Conservation (phyloP, 2,329 filamentous ascomycete species). For the Aspergillus sp. region DNA sequence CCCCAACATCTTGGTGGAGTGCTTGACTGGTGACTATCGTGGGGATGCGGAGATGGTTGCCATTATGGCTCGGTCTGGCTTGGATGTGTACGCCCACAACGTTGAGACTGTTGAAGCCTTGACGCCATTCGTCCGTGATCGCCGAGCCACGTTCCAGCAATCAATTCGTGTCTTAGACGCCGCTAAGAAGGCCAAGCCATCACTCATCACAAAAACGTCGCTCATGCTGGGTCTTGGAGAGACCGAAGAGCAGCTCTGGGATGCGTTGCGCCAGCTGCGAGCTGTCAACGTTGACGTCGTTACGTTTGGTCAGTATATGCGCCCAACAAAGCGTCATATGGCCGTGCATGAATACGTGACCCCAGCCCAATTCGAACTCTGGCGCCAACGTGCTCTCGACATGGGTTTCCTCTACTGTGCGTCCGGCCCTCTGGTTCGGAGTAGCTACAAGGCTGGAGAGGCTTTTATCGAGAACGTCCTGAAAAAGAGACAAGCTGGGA, state of each 20-base stretch:
- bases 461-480: constrained; percentile 98
- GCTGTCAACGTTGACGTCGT: constrained; percentile 85
- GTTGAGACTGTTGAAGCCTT: constrained; percentile 91
- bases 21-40: constrained; percentile 72
- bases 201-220: constrained; percentile 96
- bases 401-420: constrained; percentile 98
- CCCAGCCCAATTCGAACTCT: constrained; percentile 85
- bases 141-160: constrained; percentile 84
- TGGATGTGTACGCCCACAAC: constrained; percentile 97
- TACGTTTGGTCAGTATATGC: constrained; percentile 99
- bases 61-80: constrained; percentile 78
- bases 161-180: constrained; percentile 75
- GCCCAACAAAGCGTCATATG: constrained; percentile 96
- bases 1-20: constrained; percentile 46
- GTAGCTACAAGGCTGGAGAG: constrained; percentile 96
- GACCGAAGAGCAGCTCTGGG: constrained; percentile 80
- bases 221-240: constrained; percentile 96
- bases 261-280: constrained; percentile 76
- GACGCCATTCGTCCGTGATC: constrained; percentile 85
- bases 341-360: constrained; percentile 94
- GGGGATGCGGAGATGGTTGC: constrained; percentile 86
- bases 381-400: constrained; percentile 84
- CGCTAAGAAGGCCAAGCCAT: constrained; percentile 73
- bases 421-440: constrained; percentile 86
- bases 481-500: constrained; percentile 64